phyloP scores from a whole-genome alignment of 345 rosid species.

The Heritiera littoralis region DNA sequence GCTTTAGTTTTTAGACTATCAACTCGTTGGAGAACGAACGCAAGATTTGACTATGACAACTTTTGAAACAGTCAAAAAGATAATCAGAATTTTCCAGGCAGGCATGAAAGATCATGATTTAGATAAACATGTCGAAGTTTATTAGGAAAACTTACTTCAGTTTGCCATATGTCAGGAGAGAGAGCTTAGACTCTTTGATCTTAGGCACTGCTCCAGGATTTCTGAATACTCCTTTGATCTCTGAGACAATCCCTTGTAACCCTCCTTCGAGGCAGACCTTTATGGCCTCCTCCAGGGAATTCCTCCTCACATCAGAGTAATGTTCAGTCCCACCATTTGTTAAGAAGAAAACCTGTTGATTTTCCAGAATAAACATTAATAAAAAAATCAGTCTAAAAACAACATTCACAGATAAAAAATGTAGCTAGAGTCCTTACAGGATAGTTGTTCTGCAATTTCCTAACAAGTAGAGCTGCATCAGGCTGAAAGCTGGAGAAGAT shows the following conservation, averaged over 20 bases:
- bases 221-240: conserved; percentile 73
- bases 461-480: conserved; percentile 69
- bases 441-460: conserved; percentile 65
- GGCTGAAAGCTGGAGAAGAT: conserved; percentile 92
- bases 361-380: not conserved
- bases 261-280: conserved; percentile 75
- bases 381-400: not conserved
- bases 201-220: conserved; percentile 70
- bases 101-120: not conserved
- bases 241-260: conserved; percentile 80
- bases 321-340: conserved; percentile 64
- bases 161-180: conserved; percentile 81
- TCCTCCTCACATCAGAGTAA: conserved; percentile 69
- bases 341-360: conserved; percentile 70
- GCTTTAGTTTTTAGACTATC: no score
- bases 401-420: not conserved
- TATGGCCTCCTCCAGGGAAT: conserved; percentile 84
- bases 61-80: not conserved
- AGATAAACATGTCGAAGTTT: no score
- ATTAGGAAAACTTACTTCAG: conserved; percentile 49
- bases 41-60: not conserved
- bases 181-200: conserved; percentile 83
- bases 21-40: not conserved
- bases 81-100: not conserved
- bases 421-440: conserved; percentile 51